Evolutionary conservation across 192 early-diverging fungal genomes (phyloP).

Genomic region (Diversispora epigaea): DNA sequence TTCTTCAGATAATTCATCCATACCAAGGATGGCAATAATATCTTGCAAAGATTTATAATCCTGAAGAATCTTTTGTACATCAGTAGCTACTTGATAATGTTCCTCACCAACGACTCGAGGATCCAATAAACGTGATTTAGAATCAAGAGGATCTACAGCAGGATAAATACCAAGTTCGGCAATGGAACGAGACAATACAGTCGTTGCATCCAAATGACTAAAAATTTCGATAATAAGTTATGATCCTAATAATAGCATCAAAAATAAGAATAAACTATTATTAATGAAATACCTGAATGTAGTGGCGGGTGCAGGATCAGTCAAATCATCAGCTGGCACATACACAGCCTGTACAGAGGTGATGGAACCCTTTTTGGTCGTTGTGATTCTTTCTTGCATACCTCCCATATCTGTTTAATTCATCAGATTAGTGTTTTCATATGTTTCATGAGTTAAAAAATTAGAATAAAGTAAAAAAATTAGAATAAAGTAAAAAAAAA

Average conservation of each 20-base stretch:
- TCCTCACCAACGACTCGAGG: constrained; percentile 93
- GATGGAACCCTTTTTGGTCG: constrained; percentile 99
- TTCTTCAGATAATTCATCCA: constrained; percentile 98
- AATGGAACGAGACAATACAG: constrained; percentile 97
- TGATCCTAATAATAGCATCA: not conserved
- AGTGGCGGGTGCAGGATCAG: constrained; percentile 98
- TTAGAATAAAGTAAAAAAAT: not conserved
- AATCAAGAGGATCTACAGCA: constrained; percentile 97
- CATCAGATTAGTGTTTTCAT: not conserved
- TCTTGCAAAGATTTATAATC: constrained; percentile 99
- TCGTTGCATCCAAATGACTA: constrained; percentile 98
- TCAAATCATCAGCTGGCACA: constrained; percentile 99
- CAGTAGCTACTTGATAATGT: constrained; percentile 93
- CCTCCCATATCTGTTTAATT: constrained; percentile 90
- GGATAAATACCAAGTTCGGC: constrained; percentile 99
- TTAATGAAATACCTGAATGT: constrained; percentile 60
- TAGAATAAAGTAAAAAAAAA: not conserved
- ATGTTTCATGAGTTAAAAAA: not conserved
- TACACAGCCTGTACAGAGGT: constrained; percentile 98
- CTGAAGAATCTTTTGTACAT: constrained; percentile 94
- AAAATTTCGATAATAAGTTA: not conserved
- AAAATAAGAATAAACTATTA: not conserved
- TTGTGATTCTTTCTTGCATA: constrained; percentile 99
- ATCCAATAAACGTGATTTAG: constrained; percentile 97
- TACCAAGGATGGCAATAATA: constrained; percentile 99